Conservation (phyloP, 106 monocot genomes). For the Acorus calamus region DNA sequence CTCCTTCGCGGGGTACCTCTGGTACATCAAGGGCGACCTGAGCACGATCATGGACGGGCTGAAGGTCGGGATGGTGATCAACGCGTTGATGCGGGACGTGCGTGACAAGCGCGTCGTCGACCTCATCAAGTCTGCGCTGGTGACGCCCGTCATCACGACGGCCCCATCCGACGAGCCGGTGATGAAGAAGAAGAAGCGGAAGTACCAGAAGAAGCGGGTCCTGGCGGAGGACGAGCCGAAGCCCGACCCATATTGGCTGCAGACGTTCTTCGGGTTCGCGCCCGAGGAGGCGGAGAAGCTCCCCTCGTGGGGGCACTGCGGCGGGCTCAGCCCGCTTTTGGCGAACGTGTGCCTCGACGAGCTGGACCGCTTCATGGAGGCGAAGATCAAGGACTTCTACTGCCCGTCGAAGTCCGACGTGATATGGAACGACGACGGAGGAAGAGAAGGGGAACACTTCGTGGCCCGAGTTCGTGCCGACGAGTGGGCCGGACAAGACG, state of each 20-base stretch:
- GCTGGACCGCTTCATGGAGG: slow-evolving; percentile 92
- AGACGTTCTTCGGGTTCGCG: slow-evolving; percentile 90
- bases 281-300: slow-evolving; percentile 77
- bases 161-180: slow-evolving; percentile 31
- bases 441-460: slow-evolving; percentile 82
- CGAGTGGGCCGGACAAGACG: slow-evolving; percentile 95
- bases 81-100: slow-evolving; percentile 65
- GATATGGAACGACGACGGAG: slow-evolving; percentile 41
- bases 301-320: slow-evolving; percentile 93
- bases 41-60: slow-evolving; percentile 57
- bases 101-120: slow-evolving; percentile 81
- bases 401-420: slow-evolving; percentile 77
- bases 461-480: slow-evolving; percentile 99
- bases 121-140: slow-evolving; percentile 69
- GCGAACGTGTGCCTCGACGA: slow-evolving; percentile 78
- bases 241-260: slow-evolving; percentile 98
- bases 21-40: slow-evolving; percentile 87
- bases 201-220: slow-evolving; percentile 89
- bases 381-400: slow-evolving; percentile 76
- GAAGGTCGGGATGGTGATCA: slow-evolving; percentile 40
- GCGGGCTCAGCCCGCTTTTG: slow-evolving; percentile 68
- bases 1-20: slow-evolving; percentile 82
- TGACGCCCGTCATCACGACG: slow-evolving; percentile 53
- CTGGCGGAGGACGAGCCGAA: slow-evolving; percentile 91
- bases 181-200: slow-evolving; percentile 78